These are phyloP conservation scores for Hygrophila difformis DNA, from an alignment of 257 asterid species.

Conservation along the genomic window DNA sequence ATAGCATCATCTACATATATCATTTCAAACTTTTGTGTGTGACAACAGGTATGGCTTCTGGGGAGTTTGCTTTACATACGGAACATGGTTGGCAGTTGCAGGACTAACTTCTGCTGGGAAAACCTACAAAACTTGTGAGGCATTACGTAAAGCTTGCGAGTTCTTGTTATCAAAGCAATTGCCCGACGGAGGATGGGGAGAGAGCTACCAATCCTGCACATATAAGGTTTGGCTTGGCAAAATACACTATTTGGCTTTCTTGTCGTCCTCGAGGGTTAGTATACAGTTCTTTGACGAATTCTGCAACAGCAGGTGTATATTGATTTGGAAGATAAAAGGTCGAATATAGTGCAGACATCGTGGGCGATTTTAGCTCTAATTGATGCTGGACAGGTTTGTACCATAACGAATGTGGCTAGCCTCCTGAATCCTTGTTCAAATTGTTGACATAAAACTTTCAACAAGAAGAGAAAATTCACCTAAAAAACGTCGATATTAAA, in stretches of 20 bases:
- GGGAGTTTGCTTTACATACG: slow-evolving; percentile 75
- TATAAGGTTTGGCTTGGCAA: slow-evolving; percentile 39
- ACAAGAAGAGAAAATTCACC: too few relatives aligned
- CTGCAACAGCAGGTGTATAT: slow-evolving; percentile 56
- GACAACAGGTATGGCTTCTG: slow-evolving; percentile 58
- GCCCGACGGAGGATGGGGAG: slow-evolving; percentile 91
- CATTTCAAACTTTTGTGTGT: background rate
- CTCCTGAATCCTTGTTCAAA: too few relatives aligned
- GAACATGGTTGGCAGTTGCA: slow-evolving; percentile 49
- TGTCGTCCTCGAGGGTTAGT: background rate
- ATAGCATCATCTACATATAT: background rate
- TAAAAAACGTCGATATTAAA: too few relatives aligned
- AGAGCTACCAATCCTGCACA: slow-evolving; percentile 65
- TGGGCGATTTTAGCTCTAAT: slow-evolving; percentile 86
- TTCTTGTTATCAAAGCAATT: slow-evolving; percentile 50
- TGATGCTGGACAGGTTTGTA: slow-evolving; percentile 59
- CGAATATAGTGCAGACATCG: slow-evolving; percentile 76
- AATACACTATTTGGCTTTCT: background rate
- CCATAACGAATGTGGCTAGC: background rate
- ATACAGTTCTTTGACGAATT: background rate
- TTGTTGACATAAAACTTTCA: too few relatives aligned
- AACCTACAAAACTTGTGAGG: slow-evolving; percentile 41
- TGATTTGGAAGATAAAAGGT: slow-evolving; percentile 58
- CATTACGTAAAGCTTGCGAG: slow-evolving; percentile 40
- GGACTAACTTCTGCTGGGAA: slow-evolving; percentile 50